These are phyloP conservation scores for Sphaerulina musiva DNA, from an alignment of 2,329 filamentous ascomycete species.

Conservation along the genomic window DNA sequence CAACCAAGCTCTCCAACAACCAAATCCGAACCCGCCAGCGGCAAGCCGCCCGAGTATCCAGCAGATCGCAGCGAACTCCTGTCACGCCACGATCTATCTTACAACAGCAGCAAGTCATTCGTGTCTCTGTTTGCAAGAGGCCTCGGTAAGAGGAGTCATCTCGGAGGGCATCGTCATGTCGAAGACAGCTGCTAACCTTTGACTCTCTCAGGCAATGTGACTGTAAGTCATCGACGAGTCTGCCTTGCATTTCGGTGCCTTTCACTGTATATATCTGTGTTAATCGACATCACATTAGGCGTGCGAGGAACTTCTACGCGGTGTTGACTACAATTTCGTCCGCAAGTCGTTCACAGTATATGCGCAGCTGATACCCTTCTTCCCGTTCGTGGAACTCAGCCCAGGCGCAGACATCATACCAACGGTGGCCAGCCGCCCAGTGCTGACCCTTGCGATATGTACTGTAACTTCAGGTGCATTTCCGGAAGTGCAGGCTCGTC, in stretches of 20 bases:
- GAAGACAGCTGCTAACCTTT: too few relatives aligned
- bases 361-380: slow-evolving; percentile 19
- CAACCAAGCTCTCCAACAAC: slow-evolving; percentile 7
- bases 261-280: not conserved
- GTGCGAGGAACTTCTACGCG: slow-evolving; percentile 20
- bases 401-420: slow-evolving; percentile 15
- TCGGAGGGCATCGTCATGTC: too few relatives aligned
- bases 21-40: slow-evolving; percentile 11
- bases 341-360: slow-evolving; percentile 23
- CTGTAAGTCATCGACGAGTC: slow-evolving; percentile 6
- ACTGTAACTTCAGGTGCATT: slow-evolving; percentile 20
- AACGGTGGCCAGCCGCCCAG: slow-evolving; percentile 22
- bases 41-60: slow-evolving; percentile 7
- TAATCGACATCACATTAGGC: slow-evolving; percentile 10
- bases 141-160: slow-evolving; percentile 4
- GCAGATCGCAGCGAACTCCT: slow-evolving; percentile 12
- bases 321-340: slow-evolving; percentile 26
- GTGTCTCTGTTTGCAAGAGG: slow-evolving; percentile 20
- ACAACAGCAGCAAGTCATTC: slow-evolving; percentile 23
- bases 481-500: slow-evolving; percentile 19
- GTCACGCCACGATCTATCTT: slow-evolving; percentile 20
- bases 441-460: slow-evolving; percentile 27
- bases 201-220: slow-evolving; percentile 3
- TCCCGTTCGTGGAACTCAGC: slow-evolving; percentile 25
- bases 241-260: not conserved